Evolutionary conservation across 371 early-diverging fungal genomes (phyloP).

Genomic region (Syncephalis plumigaleata): DNA sequence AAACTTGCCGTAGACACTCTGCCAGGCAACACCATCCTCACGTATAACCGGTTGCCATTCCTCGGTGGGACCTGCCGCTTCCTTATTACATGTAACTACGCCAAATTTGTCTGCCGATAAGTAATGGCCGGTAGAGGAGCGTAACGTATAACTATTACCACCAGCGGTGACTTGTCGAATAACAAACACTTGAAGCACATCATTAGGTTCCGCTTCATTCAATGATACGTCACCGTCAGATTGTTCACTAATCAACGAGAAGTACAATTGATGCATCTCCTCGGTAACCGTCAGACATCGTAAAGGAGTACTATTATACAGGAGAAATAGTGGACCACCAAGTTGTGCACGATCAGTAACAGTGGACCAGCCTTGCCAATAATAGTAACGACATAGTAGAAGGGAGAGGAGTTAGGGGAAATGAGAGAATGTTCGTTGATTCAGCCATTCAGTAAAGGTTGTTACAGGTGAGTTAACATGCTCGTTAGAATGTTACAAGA

Average conservation of each 20-base stretch:
- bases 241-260: background rate
- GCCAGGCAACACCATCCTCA: conserved; percentile 57
- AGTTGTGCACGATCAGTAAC: conserved; percentile 3
- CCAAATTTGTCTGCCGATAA: conserved; percentile 71
- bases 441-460: too few species aligned
- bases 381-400: too few species aligned
- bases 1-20: conserved; percentile 36
- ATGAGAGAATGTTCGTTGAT: too few species aligned
- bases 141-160: conserved; percentile 33
- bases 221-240: conserved; percentile 5
- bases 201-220: conserved; percentile 30
- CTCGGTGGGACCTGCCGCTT: conserved; percentile 66
- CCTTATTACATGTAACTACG: conserved; percentile 40
- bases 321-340: conserved; percentile 5
- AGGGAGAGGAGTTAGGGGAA: too few species aligned
- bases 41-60: conserved; percentile 52
- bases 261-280: conserved; percentile 2
- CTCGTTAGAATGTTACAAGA: background rate
- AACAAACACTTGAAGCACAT: conserved; percentile 54
- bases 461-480: too few species aligned
- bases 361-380: conserved; percentile 5
- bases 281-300: conserved; percentile 5
- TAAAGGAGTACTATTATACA: conserved; percentile 8
- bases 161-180: conserved; percentile 30
- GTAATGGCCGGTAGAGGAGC: conserved; percentile 47